Evolutionary conservation across 805 yeast species (phyloP), one percentile per base, ranked within the genome.

Genomic region (Candida vaughaniae): DNA sequence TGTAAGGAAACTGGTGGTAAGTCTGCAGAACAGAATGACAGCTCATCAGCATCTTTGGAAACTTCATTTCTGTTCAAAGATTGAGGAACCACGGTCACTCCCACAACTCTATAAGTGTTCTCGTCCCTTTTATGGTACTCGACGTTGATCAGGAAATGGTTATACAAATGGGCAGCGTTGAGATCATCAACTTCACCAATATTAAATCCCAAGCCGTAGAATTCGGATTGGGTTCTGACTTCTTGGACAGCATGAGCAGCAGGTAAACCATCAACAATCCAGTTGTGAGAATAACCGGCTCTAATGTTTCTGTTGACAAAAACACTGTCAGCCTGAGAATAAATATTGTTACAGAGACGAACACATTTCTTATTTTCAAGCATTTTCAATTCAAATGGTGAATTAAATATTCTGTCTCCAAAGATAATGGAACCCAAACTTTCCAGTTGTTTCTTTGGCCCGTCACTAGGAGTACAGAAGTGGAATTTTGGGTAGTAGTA

Each of bases 181-280:
- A 66, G 62, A 2, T 73, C 77, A 45, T 81, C 88, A 35, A 81
- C 78, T 33, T 58, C 69, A 29, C 96, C 96, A 34, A 90, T 70
- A 38, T 78, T 81, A 62, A 89, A 88, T 3, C 96, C 96, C 1
- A 85, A 70, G 23, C 89, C 85, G 55, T 85, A 85, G 55, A 82
- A 85, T 22, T 71, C 70, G 4, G 80, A 49, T 8, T 78, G 53
- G 3, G 91, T 81, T 51, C 77, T 74, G 37, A 58, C 56, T 51
- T 85, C 91, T 32, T 60, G 55, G 17, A 79, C 64, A 35, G 61
- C 55, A 52, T 76, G 79, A 3, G 96, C 96, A 5, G 89, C 95
- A 8, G 99, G 99, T 49, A 93, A 76, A 2, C 97, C 97, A 58
- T 93, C 99, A 39, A 93, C 66, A 36, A 90, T 70, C 98, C 98